Evolutionary conservation across 768 basidiomycete genomes (phyloP).

Genomic region (Leccinum fibrillosum): DNA sequence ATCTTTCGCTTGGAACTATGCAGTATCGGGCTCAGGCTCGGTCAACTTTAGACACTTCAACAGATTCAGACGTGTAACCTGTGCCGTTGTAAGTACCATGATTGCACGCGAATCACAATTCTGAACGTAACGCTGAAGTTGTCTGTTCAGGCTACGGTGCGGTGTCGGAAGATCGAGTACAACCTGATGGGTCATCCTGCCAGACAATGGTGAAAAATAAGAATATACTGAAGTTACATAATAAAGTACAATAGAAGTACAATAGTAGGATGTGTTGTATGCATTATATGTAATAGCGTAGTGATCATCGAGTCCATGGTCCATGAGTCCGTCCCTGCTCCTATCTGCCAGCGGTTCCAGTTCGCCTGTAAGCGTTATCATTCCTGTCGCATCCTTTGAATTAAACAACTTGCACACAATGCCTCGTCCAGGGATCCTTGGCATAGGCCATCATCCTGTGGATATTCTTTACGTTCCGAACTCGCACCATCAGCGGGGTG

Average conservation of each 20-base stretch:
- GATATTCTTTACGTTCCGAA: neutral
- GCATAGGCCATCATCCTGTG: neutral
- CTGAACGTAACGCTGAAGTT: too few species aligned
- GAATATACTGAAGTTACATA: too few species aligned
- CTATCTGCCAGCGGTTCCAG: neutral
- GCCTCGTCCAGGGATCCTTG: neutral
- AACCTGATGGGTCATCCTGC: too few species aligned
- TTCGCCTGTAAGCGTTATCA: neutral
- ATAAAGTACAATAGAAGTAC: too few species aligned
- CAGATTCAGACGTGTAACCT: neutral
- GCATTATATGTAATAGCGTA: too few species aligned
- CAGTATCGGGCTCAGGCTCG: neutral
- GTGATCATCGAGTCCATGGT: neutral
- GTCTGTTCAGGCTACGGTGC: too few species aligned
- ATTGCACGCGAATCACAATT: too few species aligned
- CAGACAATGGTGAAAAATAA: too few species aligned
- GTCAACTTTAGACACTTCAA: neutral
- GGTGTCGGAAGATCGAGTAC: too few species aligned
- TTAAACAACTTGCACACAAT: neutral
- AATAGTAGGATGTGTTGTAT: too few species aligned
- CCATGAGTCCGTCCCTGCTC: neutral
- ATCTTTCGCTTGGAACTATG: constrained; percentile 4
- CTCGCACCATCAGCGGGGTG: neutral
- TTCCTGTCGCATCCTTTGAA: neutral
- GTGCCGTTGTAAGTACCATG: too few species aligned